phyloP scores from a whole-genome alignment of 768 basidiomycete genomes.

The Suillus ampliporus region DNA sequence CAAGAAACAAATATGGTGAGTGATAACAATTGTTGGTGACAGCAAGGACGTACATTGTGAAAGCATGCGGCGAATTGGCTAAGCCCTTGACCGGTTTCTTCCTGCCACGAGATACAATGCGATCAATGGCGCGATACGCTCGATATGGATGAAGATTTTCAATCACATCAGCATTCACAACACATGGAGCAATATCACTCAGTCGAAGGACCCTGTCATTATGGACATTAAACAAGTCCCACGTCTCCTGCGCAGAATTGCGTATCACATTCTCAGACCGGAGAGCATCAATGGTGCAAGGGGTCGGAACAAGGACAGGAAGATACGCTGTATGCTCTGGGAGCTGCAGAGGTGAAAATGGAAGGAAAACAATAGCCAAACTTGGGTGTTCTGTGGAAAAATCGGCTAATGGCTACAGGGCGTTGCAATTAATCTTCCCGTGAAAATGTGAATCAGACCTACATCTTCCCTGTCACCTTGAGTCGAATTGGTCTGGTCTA shows the following conservation, averaged over 20 bases:
- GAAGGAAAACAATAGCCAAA: slow-evolving; percentile 72
- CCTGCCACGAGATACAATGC: slow-evolving; percentile 43
- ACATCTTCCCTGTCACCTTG: slow-evolving; percentile 29
- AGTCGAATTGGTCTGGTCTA: slow-evolving; percentile 41
- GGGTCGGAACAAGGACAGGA: slow-evolving; percentile 52
- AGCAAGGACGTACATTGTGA: slow-evolving; percentile 63
- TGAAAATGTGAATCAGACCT: slow-evolving; percentile 28
- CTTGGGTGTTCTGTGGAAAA: slow-evolving; percentile 52
- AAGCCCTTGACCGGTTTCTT: slow-evolving; percentile 40
- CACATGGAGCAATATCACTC: slow-evolving; percentile 34
- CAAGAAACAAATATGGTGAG: slow-evolving; percentile 13
- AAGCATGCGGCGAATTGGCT: slow-evolving; percentile 58
- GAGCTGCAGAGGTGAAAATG: slow-evolving; percentile 45
- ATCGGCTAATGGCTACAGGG: slow-evolving; percentile 46
- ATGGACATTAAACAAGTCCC: slow-evolving; percentile 51
- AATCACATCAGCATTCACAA: slow-evolving; percentile 57
- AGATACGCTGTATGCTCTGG: slow-evolving; percentile 57
- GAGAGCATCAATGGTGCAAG: slow-evolving; percentile 25
- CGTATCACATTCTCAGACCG: slow-evolving; percentile 33
- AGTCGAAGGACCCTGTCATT: slow-evolving; percentile 46
- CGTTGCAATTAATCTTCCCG: slow-evolving; percentile 36
- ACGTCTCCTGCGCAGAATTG: slow-evolving; percentile 42
- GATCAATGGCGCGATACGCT: slow-evolving; percentile 52
- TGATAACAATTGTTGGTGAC: slow-evolving; percentile 12
- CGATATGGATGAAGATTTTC: slow-evolving; percentile 46